Evolutionary conservation across 2,329 filamentous ascomycete species (phyloP), one percentile per base, ranked within the genome.

Genomic region (Laburnicola sp.): DNA sequence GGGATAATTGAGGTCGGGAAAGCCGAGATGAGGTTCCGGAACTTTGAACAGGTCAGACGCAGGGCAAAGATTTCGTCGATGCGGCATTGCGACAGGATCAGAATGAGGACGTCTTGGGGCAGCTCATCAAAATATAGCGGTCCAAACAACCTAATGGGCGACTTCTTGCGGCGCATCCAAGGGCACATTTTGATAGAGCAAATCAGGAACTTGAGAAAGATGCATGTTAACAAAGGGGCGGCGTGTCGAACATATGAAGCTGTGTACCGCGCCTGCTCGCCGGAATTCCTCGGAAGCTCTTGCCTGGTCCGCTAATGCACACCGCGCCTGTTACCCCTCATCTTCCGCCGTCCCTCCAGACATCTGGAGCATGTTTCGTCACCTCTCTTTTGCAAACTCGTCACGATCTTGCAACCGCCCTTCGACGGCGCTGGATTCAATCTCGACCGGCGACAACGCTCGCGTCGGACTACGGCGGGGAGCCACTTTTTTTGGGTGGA

Each of bases 21-120:
- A 8, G 58, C 53, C 37, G 53, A 43, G 39, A 69, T 66, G 16
- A 70, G 34, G 36, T 56, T 45, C n/a, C 62, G 59, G 6, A 53
- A 54, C 44, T 45, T 62, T 7, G 50, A 51, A 46, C 49, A 57
- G 5, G 63, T 60, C 11, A 64, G 48, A 30, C 60, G 60, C 30
- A 71, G 48, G 3, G 51, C 34, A 4, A 64, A 50, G 9, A 72
- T 49, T 28, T 65, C 61, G 45, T 69, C 66, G 40, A 72, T 57
- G 35, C 58, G 57, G 41, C 65, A 70, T 45, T 62, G 56, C 6
- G 51, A 63, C 41, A 51, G 57, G 16, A 71, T 58, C 6, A 65
- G 32, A 45, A 71, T 65, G 36, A 72, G 63, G 16, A 71, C 48
- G 34, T 71, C 66, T 32, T 68, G 66, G 6, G 65, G 64, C 3